These are phyloP conservation scores for Vitrella brassicaformis DNA, from an alignment of 73 alveolate species.

Conservation along the genomic window DNA sequence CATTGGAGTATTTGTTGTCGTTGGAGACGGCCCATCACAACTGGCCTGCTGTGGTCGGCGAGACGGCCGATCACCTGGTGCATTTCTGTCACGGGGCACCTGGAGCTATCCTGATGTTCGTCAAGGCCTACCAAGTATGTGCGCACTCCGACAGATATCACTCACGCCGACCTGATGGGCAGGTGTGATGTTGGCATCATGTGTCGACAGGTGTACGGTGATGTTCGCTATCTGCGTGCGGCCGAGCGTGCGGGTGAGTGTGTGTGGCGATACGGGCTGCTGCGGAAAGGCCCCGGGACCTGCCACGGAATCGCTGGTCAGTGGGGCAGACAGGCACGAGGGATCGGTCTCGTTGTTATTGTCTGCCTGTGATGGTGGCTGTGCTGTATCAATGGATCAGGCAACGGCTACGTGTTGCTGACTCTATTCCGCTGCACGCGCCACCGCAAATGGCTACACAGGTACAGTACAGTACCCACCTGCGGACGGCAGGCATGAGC, in stretches of 20 bases:
- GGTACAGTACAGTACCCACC: neutral
- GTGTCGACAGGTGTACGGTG: neutral
- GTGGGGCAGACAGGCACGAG: too few species aligned
- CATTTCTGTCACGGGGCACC: constrained; percentile 88
- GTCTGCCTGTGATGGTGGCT: too few species aligned
- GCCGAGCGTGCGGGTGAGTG: constrained; percentile 47
- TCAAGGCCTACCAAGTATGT: constrained; percentile 50
- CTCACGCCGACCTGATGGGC: neutral
- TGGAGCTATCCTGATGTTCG: constrained; percentile 68
- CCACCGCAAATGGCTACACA: constrained; percentile 45
- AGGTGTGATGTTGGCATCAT: neutral
- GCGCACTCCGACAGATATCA: neutral
- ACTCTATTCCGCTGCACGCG: constrained; percentile 43
- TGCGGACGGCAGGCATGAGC: neutral
- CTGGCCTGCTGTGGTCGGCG: constrained; percentile 48
- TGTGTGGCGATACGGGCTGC: constrained; percentile 70
- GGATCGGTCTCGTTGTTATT: too few species aligned
- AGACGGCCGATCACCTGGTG: constrained; percentile 38
- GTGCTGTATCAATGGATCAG: too few species aligned
- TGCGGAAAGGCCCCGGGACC: constrained; percentile 68
- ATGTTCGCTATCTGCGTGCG: constrained; percentile 28
- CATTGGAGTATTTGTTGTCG: constrained; percentile 37
- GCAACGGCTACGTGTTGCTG: constrained; percentile 55
- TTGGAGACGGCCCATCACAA: constrained; percentile 45
- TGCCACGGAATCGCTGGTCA: constrained; percentile 86